phyloP scores from a whole-genome alignment of 805 yeast genomes.

The Kurtzmaniella cleridarum region DNA sequence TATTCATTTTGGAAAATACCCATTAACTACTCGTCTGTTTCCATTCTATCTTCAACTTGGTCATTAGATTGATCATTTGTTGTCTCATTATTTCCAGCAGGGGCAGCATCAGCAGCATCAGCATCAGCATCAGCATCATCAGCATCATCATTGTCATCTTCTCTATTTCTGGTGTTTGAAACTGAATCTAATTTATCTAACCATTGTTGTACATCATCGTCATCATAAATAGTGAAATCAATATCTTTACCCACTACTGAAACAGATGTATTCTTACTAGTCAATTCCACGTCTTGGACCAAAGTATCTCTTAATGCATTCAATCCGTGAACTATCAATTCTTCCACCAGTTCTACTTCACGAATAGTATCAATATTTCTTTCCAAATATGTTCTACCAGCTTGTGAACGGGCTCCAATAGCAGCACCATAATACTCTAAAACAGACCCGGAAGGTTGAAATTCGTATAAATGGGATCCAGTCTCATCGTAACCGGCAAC shows the following conservation, averaged over 20 bases:
- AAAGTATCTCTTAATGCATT: slow-evolving; percentile 90
- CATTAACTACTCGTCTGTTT: slow-evolving; percentile 26
- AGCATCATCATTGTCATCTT: slow-evolving; percentile 26
- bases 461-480: slow-evolving; percentile 92
- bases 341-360: slow-evolving; percentile 55
- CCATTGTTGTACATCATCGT: slow-evolving; percentile 83
- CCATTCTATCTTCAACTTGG: slow-evolving; percentile 30
- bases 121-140: slow-evolving; percentile 13
- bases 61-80: slow-evolving; percentile 6
- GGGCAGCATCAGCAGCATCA: slow-evolving; percentile 8
- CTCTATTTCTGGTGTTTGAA: slow-evolving; percentile 50
- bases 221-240: slow-evolving; percentile 75
- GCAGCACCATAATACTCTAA: slow-evolving; percentile 91
- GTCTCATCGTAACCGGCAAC: slow-evolving; percentile 88
- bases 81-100: slow-evolving; percentile 8
- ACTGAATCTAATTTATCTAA: slow-evolving; percentile 67
- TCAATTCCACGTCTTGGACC: slow-evolving; percentile 90
- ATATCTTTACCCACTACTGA: slow-evolving; percentile 86
- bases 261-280: slow-evolving; percentile 76
- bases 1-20: neutral
- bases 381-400: slow-evolving; percentile 93
- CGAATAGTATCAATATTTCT: slow-evolving; percentile 70
- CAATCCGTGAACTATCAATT: slow-evolving; percentile 79
- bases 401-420: slow-evolving; percentile 98
- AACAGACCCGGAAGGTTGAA: slow-evolving; percentile 92